phyloP scores from a whole-genome alignment of 179 eudicot species.

The Pouteria campechiana region DNA sequence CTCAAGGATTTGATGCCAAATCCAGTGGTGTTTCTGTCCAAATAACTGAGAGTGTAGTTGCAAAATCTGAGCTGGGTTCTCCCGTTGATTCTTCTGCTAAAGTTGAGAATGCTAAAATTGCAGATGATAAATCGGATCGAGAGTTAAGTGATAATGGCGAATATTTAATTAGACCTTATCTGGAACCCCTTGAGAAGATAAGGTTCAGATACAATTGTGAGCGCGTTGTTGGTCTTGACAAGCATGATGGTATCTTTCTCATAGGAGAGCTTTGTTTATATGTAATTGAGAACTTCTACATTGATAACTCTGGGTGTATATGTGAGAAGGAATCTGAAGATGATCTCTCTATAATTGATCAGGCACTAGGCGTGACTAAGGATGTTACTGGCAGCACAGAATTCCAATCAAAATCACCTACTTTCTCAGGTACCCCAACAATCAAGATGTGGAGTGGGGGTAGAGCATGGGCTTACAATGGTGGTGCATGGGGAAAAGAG shows the following conservation, averaged over 20 bases:
- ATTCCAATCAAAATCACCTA: conserved; percentile 81
- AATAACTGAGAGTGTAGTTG: conserved; percentile 54
- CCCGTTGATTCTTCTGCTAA: conserved; percentile 46
- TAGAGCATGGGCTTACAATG: conserved; percentile 97
- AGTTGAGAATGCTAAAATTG: conserved; percentile 44
- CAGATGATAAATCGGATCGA: conserved; percentile 66
- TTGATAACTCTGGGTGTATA: conserved; percentile 82
- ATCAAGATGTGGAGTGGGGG: conserved; percentile 58
- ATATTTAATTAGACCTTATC: conserved; percentile 87
- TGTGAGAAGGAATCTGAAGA: conserved; percentile 94
- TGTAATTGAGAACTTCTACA: conserved; percentile 83
- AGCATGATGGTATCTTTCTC: conserved; percentile 96
- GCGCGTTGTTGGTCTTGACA: conserved; percentile 92
- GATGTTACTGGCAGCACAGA: conserved; percentile 65
- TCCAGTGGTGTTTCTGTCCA: conserved; percentile 50
- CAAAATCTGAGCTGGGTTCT: conserved; percentile 58
- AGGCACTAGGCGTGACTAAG: conserved; percentile 95
- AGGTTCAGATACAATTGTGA: conserved; percentile 89
- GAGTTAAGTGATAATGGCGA: conserved; percentile 88
- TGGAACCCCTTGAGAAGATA: conserved; percentile 81
- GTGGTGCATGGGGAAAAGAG: conserved; percentile 99
- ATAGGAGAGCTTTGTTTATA: conserved; percentile 91
- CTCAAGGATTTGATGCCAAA: conserved; percentile 53
- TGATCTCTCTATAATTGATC: conserved; percentile 89
- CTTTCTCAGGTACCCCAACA: conserved; percentile 62